A percentile compares a stretch with the other conserved stretches of the same genome.
phyloP scores from a whole-genome alignment of 805 yeast species.

The Candida ulmi region DNA sequence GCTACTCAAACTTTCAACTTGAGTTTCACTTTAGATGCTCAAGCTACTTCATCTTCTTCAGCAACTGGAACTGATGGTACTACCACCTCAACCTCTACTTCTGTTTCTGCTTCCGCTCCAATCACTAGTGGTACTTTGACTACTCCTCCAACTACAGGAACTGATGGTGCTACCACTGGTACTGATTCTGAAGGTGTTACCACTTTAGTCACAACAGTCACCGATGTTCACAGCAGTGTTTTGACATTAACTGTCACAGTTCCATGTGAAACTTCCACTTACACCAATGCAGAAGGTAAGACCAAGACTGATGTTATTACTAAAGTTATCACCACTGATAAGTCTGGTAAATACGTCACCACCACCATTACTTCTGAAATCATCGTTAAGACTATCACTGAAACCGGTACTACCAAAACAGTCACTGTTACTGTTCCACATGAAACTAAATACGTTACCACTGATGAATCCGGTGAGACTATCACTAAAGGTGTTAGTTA shows the following conservation, averaged over 20 bases:
- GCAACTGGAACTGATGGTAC: conserved; percentile 29
- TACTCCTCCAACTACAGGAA: not conserved
- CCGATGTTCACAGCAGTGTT: not conserved
- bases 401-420: too few species aligned
- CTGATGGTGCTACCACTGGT: conserved; percentile 36
- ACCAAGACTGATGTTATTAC: conserved; percentile 1
- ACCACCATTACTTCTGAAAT: not conserved
- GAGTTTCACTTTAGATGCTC: not conserved
- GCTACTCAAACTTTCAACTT: not conserved
- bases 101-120: conserved; percentile 13
- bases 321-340: conserved; percentile 1
- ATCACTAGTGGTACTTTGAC: conserved; percentile 8
- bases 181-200: not conserved
- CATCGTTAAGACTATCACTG: not conserved
- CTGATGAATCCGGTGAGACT: not conserved
- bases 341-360: not conserved
- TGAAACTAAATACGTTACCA: not conserved
- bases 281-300: not conserved
- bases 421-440: conserved; percentile 1
- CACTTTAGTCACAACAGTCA: not conserved
- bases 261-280: conserved; percentile 1
- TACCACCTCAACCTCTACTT: conserved; percentile 21
- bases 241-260: not conserved
- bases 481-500: not conserved
- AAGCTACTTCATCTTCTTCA: not conserved